phyloP scores from a whole-genome alignment of 129 eudicot genomes.

The Gnaphalium uliginosum region DNA sequence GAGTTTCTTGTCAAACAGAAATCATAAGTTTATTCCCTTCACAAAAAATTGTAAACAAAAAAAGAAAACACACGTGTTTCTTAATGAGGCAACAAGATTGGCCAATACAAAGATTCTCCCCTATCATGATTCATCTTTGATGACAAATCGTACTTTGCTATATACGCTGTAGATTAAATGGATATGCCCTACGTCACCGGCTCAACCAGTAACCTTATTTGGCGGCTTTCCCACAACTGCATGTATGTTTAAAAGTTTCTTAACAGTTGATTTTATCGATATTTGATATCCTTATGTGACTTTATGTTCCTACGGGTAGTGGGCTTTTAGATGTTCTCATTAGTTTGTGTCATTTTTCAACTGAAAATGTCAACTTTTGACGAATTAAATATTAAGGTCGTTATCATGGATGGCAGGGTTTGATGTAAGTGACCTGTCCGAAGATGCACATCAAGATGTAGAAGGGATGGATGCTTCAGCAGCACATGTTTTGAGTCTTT shows the following conservation, averaged over 20 bases:
- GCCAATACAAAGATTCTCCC: background rate
- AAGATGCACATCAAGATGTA: constrained; percentile 68
- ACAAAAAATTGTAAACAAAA: background rate
- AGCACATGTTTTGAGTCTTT: constrained; percentile 70
- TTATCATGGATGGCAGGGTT: constrained; percentile 57
- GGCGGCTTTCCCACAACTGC: constrained; percentile 95
- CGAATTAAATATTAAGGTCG: constrained; percentile 11
- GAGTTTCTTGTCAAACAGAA: constrained; percentile 16
- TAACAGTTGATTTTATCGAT: background rate
- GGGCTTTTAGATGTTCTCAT: background rate
- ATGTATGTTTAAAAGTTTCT: constrained; percentile 52
- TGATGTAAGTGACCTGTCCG: constrained; percentile 76
- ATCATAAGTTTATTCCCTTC: background rate
- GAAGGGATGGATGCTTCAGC: constrained; percentile 90
- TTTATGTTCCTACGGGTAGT: background rate
- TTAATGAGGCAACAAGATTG: constrained; percentile 9
- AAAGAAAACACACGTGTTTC: constrained; percentile 15
- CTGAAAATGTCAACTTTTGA: constrained; percentile 1
- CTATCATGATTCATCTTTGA: constrained; percentile 2
- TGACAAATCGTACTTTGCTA: constrained; percentile 1
- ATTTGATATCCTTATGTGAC: background rate
- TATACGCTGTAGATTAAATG: constrained; percentile 74
- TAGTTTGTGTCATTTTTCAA: background rate
- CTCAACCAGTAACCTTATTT: constrained; percentile 78
- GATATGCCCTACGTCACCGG: constrained; percentile 98